Evolutionary conservation across 2,329 filamentous ascomycete genomes (phyloP).

Genomic region (Fusarium equiseti): DNA sequence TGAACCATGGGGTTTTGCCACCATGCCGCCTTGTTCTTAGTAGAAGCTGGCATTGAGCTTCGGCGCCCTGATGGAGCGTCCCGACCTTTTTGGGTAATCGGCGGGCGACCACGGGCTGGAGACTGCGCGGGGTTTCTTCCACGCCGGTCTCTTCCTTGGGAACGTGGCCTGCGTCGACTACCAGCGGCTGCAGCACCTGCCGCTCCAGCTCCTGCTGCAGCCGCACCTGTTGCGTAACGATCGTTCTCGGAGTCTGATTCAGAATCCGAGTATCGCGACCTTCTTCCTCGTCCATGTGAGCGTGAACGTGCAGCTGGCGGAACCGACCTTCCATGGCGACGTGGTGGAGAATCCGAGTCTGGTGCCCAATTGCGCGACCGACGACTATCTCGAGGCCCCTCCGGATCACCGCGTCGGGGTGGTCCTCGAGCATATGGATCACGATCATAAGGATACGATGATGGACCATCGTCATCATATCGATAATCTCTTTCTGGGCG

Average conservation of each 20-base stretch:
- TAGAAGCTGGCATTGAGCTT: conserved; percentile 51
- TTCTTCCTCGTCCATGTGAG: conserved; percentile 30
- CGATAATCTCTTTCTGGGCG: conserved; percentile 26
- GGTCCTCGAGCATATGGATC: conserved; percentile 22
- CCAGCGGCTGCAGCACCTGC: conserved; percentile 18
- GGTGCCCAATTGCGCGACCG: conserved; percentile 6
- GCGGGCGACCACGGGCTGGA: conserved; percentile 44
- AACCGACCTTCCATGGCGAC: conserved; percentile 32
- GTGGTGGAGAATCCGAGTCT: conserved; percentile 27
- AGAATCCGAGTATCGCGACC: conserved; percentile 23
- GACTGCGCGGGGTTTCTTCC: conserved; percentile 28
- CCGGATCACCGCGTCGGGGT: conserved; percentile 1
- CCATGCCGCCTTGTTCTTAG: conserved; percentile 47
- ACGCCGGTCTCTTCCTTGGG: conserved; percentile 39
- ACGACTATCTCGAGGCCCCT: conserved; percentile 18
- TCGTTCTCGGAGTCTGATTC: conserved; percentile 40
- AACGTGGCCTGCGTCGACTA: conserved; percentile 40
- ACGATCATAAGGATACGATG: conserved; percentile 18
- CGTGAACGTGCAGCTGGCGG: conserved; percentile 30
- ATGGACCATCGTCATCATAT: conserved; percentile 14
- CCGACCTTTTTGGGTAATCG: conserved; percentile 33
- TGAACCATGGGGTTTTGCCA: conserved; percentile 56
- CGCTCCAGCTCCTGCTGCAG: conserved; percentile 16
- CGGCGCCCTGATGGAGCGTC: conserved; percentile 43
- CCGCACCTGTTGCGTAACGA: conserved; percentile 15